A percentile compares a stretch with the other conserved stretches of the same genome.
Evolutionary conservation across 768 basidiomycete genomes (phyloP).

Genomic region (Pleurotus salmoneostramineus): DNA sequence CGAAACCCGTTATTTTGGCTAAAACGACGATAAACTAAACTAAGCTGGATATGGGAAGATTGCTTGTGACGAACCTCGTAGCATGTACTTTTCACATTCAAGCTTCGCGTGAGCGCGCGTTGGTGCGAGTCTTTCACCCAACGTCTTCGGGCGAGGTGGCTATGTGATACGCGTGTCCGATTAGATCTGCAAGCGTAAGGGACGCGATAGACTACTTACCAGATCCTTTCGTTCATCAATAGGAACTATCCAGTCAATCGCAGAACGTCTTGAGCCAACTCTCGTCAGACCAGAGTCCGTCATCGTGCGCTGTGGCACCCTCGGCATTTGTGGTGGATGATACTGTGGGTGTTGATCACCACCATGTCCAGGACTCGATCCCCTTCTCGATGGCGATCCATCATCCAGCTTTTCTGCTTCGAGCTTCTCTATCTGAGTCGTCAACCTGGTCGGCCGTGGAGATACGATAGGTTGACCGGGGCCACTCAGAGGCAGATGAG

Average conservation of each 20-base stretch:
- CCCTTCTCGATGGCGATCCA: not conserved
- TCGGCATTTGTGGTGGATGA: not conserved
- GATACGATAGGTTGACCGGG: not conserved
- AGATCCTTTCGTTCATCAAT: constrained; percentile 22
- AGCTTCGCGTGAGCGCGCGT: constrained; percentile 45
- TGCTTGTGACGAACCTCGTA: constrained; percentile 29
- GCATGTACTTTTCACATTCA: constrained; percentile 42
- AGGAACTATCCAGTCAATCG: constrained; percentile 37
- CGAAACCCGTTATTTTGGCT: constrained; percentile 37
- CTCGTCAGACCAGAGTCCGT: not conserved
- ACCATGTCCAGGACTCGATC: not conserved
- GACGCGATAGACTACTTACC: not conserved
- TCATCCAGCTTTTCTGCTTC: not conserved
- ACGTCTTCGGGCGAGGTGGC: constrained; percentile 25
- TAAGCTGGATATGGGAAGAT: not conserved
- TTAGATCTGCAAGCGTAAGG: not conserved
- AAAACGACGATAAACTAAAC: constrained; percentile 3
- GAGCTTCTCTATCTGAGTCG: not conserved
- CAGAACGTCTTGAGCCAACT: constrained; percentile 18
- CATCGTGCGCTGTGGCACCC: not conserved
- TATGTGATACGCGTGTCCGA: not conserved
- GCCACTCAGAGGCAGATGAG: not conserved
- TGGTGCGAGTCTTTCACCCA: constrained; percentile 50
- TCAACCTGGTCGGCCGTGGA: not conserved
- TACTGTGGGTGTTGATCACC: not conserved